Base-by-base conservation (phyloP, 1,284 basidiomycete genomes). In the Pseudozyma tsukubaensis region DNA sequence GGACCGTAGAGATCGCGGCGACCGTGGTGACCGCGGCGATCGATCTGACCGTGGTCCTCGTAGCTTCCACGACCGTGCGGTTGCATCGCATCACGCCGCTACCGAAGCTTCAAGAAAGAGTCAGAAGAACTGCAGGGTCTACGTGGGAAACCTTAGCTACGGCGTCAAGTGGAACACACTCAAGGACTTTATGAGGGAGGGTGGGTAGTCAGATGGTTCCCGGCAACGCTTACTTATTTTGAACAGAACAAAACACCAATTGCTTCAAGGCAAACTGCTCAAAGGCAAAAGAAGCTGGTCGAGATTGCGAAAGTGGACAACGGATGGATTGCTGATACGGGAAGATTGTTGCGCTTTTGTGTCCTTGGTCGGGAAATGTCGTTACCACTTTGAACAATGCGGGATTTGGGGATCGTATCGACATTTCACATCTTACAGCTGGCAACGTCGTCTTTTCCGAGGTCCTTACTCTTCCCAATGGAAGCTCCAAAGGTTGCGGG, bases 91-190 rank as follows among this genome's bases (percentile, higher is more conserved):
- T 9, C 65, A 65, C 40, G 71, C 71, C 37, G 71, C 75, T 11
- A 44, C 55, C 42, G 85, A 86, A 65, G 85, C 85, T 36, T 91
- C 93, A 80, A 94, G 95, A 86, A 89, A 91, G 83, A 94, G 92
- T 90, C 93, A 95, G 88, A 91, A 94, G 88, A 94, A 98, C 88
- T 95, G 97, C 86, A 89, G 96, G 76, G 94, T 98, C 81, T 98
- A 99, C 84, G 94, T 98, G 85, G 96, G 95, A 84, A 98, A 98
- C 86, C 90, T 98, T 86, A 92, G 92, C 85, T 98, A 97, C 89
- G 93, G 95, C 86, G 93, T 94, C 90, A 95, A 92, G 87, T 97
- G 95, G 88, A 91, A 92, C 87, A 94, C 97, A 88, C 89, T 98
- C 87, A 94, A 94, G 79, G 81, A 82, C 54, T 73, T 80, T 62